Evolutionary conservation across 148 eudicot species (phyloP), one percentile per base, ranked within the genome.

Genomic region (Cornus controversa): DNA sequence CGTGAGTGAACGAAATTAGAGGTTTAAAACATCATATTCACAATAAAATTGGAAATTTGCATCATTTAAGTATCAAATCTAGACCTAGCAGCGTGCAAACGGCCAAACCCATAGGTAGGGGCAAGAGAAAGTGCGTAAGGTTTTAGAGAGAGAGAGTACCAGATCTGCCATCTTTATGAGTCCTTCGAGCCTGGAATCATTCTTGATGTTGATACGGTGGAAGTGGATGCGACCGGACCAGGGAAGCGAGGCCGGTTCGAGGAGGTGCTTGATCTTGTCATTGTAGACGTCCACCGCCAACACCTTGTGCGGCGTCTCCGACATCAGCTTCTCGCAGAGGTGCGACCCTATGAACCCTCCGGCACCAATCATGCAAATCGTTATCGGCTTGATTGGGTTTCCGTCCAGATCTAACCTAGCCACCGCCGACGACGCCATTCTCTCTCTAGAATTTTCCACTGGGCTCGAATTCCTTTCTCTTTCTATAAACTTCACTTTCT

Each of bases 271-370:
- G 89, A 96, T 91, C 94, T 96, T 96, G 82, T 96, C 99, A 74
- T 79, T 90, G 85, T 93, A 93, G 1, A 96, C 99, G 66, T 96
- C 99, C 27, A 96, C 99, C 8, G 99, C 99, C 42, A 91, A 76
- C n/a, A 96, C 90, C 70, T 84, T 93, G 82, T 96, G 99, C 29
- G 84, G 88, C 23, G 99, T 96, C 85, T 96, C 98, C n/a, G 82
- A 15, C 90, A 96, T 84, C 47, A 96, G 80, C 77, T 96, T 96
- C 82, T 96, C 98, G 76, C 98, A 96, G 60, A 96, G 94, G 72
- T 96, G 98, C 15, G 98, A 93, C 22, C 99, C 99, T 27, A 96
- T 96, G 88, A 96, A 96, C 0, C 99, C 99, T 26, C 99, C 99
- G 58, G 98, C 99, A 9, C 99, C 98, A 54, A 96, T 93, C 99